A percentile compares a stretch with the other conserved stretches of the same genome.
phyloP scores from a whole-genome alignment of 2,329 filamentous ascomycete genomes.

The Ophiostoma perfectum region DNA sequence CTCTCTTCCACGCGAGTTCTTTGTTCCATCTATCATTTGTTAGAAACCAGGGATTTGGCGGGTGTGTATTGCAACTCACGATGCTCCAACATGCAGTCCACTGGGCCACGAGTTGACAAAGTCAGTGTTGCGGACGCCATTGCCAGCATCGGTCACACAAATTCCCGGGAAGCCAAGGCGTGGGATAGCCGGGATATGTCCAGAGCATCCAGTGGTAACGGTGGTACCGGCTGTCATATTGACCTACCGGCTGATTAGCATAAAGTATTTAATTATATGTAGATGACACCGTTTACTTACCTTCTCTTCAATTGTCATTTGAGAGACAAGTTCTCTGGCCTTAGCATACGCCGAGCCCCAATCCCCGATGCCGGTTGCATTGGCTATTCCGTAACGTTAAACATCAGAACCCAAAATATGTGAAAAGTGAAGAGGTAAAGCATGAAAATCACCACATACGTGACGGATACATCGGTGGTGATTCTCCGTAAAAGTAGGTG shows the following conservation, averaged over 20 bases:
- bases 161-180: slow-evolving; percentile 41
- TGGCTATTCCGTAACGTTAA: slow-evolving; percentile 26
- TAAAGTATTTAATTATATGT: background rate
- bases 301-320: slow-evolving; percentile 63
- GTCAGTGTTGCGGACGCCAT: slow-evolving; percentile 41
- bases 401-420: background rate
- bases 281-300: background rate
- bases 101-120: slow-evolving; percentile 41
- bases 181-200: slow-evolving; percentile 38
- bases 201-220: slow-evolving; percentile 45
- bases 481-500: slow-evolving; percentile 45
- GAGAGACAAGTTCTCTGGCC: slow-evolving; percentile 61
- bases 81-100: slow-evolving; percentile 39
- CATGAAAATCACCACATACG: slow-evolving; percentile 24
- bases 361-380: slow-evolving; percentile 53
- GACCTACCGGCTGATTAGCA: slow-evolving; percentile 47
- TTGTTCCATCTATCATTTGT: slow-evolving; percentile 58
- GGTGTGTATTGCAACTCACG: background rate
- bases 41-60: no score
- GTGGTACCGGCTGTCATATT: slow-evolving; percentile 67
- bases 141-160: slow-evolving; percentile 43
- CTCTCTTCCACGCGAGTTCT: slow-evolving; percentile 60
- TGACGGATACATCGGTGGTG: slow-evolving; percentile 47
- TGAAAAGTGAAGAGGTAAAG: background rate
- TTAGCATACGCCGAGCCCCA: slow-evolving; percentile 64